Conservation (phyloP, 768 basidiomycete genomes). For the Cantharellus cinnabarinus region DNA sequence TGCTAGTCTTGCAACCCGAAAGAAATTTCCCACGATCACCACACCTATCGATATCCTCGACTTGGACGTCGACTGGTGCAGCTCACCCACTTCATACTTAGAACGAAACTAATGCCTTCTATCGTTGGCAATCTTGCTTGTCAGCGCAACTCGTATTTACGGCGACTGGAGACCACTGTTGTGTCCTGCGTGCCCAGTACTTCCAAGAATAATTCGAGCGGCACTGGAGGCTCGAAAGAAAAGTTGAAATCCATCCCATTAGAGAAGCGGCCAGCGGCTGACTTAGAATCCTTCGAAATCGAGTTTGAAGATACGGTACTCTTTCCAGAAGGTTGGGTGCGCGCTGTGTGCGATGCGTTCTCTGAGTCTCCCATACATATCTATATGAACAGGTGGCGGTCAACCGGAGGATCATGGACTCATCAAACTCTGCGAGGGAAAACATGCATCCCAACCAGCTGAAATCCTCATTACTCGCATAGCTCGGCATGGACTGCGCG, state of each 20-base stretch:
- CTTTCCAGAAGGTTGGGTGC: neutral
- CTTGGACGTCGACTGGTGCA: too few species aligned
- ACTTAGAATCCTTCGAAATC: neutral
- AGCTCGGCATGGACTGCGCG: neutral
- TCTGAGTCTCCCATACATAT: neutral
- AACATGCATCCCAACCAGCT: neutral
- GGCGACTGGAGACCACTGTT: neutral
- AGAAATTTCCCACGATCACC: too few species aligned
- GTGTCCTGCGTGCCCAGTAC: neutral
- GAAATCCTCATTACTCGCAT: neutral
- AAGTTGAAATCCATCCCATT: neutral
- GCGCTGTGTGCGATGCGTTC: neutral
- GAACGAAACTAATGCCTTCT: too few species aligned
- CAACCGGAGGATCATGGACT: neutral
- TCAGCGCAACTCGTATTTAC: neutral
- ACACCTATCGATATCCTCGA: too few species aligned
- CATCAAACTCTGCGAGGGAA: neutral
- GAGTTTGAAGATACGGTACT: neutral
- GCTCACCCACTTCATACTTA: too few species aligned
- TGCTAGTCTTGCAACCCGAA: too few species aligned
- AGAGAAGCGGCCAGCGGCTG: neutral
- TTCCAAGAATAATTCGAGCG: neutral
- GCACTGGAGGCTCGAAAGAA: neutral
- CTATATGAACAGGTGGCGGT: neutral
- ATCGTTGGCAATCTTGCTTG: neutral